Evolutionary conservation across 192 early-diverging fungal genomes (phyloP).

Genomic region (Kickxella alabastrina): DNA sequence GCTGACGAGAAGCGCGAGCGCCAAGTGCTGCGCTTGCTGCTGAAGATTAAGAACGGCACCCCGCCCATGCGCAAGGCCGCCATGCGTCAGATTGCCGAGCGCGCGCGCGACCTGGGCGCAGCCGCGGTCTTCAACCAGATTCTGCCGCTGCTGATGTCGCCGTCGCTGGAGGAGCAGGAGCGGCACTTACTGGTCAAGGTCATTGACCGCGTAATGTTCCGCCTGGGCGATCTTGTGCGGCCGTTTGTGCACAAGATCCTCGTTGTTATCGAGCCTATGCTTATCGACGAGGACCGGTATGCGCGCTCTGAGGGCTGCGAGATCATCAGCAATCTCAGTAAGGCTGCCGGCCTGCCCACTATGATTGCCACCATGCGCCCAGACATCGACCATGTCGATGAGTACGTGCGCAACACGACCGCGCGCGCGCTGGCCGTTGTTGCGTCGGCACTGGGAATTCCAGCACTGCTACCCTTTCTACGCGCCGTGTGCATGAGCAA

Average conservation of each 20-base stretch:
- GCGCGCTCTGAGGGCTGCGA: conserved; percentile 95
- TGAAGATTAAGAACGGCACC: conserved; percentile 98
- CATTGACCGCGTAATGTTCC: conserved; percentile 93
- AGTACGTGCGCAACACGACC: conserved; percentile 97
- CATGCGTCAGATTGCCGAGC: conserved; percentile 92
- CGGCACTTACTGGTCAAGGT: conserved; percentile 97
- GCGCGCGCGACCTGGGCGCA: conserved; percentile 91
- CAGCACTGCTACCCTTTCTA: conserved; percentile 89
- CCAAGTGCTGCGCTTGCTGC: conserved; percentile 90
- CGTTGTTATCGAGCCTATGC: conserved; percentile 95
- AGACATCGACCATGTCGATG: conserved; percentile 96
- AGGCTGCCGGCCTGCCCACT: conserved; percentile 93
- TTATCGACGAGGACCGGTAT: conserved; percentile 98
- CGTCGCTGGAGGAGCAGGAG: conserved; percentile 97
- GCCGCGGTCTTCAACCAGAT: conserved; percentile 95
- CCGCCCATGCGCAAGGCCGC: conserved; percentile 91
- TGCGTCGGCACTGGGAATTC: conserved; percentile 93
- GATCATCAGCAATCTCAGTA: conserved; percentile 95
- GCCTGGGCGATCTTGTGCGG: conserved; percentile 92
- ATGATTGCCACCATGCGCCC: conserved; percentile 99
- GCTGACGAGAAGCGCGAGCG: conserved; percentile 90
- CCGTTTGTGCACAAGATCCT: conserved; percentile 98
- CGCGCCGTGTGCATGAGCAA: conserved; percentile 92
- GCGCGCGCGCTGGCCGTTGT: conserved; percentile 97
- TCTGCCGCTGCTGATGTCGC: conserved; percentile 92